Evolutionary conservation across 441 rosid genomes (phyloP).

Genomic region (Pelargonium cotyledonis): DNA sequence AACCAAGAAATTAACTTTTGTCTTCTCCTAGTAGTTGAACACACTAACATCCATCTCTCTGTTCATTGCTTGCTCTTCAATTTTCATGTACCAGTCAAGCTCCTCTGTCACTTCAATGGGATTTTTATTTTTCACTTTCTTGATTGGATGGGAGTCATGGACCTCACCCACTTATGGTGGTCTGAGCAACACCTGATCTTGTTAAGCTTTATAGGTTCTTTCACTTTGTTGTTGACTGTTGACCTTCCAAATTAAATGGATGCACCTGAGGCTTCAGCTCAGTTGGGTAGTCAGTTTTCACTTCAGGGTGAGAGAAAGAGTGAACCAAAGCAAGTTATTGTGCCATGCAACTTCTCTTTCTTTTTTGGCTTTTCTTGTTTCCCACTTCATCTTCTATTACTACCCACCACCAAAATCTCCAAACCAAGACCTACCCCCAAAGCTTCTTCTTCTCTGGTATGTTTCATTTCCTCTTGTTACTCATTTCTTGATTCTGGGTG

Average conservation of each 20-base stretch:
- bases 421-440: not conserved
- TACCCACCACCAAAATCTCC: slow-evolving; percentile 10
- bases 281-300: slow-evolving; percentile 32
- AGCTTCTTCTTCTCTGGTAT: slow-evolving; percentile 24
- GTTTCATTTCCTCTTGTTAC: not conserved
- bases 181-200: not conserved
- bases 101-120: not conserved
- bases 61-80: not conserved
- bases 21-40: not conserved
- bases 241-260: slow-evolving; percentile 30
- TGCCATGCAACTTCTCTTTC: slow-evolving; percentile 5
- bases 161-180: not conserved
- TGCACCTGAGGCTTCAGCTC: slow-evolving; percentile 35
- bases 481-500: not conserved
- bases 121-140: not conserved
- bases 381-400: slow-evolving; percentile 18
- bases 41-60: not conserved
- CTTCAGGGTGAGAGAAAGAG: not conserved
- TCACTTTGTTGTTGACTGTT: slow-evolving; percentile 21
- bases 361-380: slow-evolving; percentile 23
- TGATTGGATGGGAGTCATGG: slow-evolving; percentile 3
- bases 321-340: slow-evolving; percentile 3
- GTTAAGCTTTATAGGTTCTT: not conserved
- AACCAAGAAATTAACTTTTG: not conserved
- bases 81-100: not conserved